A percentile compares a stretch with the other conserved stretches of the same genome.
Conservation (phyloP, 371 early-diverging fungal species). For the Apophysomyces ossiformis region DNA sequence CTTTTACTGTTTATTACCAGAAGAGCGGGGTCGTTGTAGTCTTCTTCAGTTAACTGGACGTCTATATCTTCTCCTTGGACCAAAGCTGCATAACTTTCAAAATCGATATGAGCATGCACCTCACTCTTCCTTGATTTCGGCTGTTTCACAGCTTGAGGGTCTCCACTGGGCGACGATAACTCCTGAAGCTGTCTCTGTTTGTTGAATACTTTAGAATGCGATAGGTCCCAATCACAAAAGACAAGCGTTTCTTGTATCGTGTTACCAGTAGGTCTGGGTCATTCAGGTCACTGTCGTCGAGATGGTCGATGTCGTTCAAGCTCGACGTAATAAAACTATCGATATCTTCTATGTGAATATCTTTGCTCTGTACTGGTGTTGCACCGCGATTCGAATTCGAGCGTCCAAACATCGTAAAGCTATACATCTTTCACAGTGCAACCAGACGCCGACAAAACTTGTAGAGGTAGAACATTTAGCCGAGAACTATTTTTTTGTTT, state of each 20-base stretch:
- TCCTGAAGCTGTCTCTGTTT: conserved; percentile 47
- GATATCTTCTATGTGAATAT: conserved; percentile 30
- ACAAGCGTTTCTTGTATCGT: not conserved
- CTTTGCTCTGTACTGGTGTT: conserved; percentile 11
- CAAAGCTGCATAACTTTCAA: conserved; percentile 44
- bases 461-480: no score
- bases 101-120: conserved; percentile 25
- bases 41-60: conserved; percentile 44
- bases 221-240: not conserved
- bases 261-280: conserved; percentile 57
- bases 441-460: not conserved
- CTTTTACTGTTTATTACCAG: conserved; percentile 32
- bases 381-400: not conserved
- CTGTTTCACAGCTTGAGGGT: not conserved
- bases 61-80: conserved; percentile 43
- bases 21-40: conserved; percentile 45
- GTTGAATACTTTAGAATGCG: not conserved
- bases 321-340: conserved; percentile 20
- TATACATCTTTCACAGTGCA: not conserved
- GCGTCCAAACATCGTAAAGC: conserved; percentile 17
- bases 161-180: conserved; percentile 25
- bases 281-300: conserved; percentile 38
- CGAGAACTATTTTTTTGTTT: no score
- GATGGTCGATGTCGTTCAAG: conserved; percentile 25
- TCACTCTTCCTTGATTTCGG: conserved; percentile 8